Conservation (phyloP, 805 yeast species). For the Ogataea nitratoaversa region DNA sequence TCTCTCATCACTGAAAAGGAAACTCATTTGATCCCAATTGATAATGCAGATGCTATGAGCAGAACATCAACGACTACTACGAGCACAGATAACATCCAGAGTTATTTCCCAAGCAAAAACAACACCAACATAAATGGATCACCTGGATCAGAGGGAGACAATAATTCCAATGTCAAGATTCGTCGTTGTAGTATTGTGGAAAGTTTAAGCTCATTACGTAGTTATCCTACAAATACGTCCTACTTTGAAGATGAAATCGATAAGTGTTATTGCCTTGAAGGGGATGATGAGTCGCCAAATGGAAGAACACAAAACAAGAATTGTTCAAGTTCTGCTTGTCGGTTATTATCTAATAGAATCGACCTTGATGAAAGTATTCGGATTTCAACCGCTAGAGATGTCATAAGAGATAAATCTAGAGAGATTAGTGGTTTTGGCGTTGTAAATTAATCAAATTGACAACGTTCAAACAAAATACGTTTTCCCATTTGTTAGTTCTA, state of each 20-base stretch:
- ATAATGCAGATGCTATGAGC: not conserved
- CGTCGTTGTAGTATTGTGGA: conserved; percentile 10
- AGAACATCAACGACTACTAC: conserved; percentile 1
- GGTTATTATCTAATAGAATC: not conserved
- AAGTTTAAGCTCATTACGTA: conserved; percentile 13
- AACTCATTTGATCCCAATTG: not conserved
- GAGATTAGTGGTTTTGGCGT: conserved; percentile 5
- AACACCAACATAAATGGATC: too few relatives aligned
- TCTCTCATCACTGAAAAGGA: not conserved
- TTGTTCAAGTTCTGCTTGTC: not conserved
- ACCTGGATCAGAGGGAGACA: too few relatives aligned
- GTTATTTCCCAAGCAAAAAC: not conserved
- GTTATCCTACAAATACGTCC: conserved; percentile 13
- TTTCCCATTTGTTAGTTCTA: too few relatives aligned
- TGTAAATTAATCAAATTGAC: too few relatives aligned
- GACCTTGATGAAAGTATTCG: conserved; percentile 12
- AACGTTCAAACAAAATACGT: too few relatives aligned
- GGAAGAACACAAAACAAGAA: not conserved
- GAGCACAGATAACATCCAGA: conserved; percentile 1
- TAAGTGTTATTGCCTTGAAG: not conserved
- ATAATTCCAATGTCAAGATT: not conserved
- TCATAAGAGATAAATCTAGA: conserved; percentile 17
- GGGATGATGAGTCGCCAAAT: too few relatives aligned
- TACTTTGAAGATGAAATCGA: conserved; percentile 23
- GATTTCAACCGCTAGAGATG: conserved; percentile 26